phyloP scores from a whole-genome alignment of 2,329 filamentous ascomycete species.

The Plectosphaerella cucumerina region DNA sequence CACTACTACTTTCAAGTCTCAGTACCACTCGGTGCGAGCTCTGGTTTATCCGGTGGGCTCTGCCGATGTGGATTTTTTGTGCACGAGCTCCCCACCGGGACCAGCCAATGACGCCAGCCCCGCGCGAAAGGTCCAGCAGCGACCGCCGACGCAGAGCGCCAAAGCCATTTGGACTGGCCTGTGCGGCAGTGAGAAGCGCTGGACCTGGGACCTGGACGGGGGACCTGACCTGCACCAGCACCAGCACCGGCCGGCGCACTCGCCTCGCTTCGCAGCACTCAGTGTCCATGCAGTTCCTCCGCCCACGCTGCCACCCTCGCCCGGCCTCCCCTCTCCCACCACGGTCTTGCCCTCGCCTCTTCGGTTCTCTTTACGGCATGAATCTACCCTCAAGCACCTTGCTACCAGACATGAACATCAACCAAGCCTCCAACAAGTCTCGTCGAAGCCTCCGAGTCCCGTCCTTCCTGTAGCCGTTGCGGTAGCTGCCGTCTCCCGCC shows the following conservation, averaged over 20 bases:
- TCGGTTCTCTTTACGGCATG: slow-evolving; percentile 12
- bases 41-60: not conserved
- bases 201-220: no score
- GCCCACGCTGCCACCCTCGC: slow-evolving; percentile 6
- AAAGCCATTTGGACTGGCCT: not conserved
- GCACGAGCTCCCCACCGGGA: not conserved
- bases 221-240: no score
- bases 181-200: slow-evolving; percentile 6
- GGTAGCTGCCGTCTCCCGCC: slow-evolving; percentile 7
- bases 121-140: not conserved
- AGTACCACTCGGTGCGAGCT: not conserved
- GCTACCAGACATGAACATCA: slow-evolving; percentile 13
- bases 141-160: not conserved
- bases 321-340: not conserved
- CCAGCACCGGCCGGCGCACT: slow-evolving; percentile 10
- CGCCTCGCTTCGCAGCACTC: no score
- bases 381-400: slow-evolving; percentile 5
- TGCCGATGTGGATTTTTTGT: not conserved
- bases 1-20: not conserved
- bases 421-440: slow-evolving; percentile 9
- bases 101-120: slow-evolving; percentile 1
- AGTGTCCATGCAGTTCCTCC: no score
- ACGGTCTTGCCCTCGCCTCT: slow-evolving; percentile 5
- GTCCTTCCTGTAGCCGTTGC: slow-evolving; percentile 11
- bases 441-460: slow-evolving; percentile 12